Evolutionary conservation across 371 early-diverging fungal genomes (phyloP).

Genomic region (Batkoa obscura): DNA sequence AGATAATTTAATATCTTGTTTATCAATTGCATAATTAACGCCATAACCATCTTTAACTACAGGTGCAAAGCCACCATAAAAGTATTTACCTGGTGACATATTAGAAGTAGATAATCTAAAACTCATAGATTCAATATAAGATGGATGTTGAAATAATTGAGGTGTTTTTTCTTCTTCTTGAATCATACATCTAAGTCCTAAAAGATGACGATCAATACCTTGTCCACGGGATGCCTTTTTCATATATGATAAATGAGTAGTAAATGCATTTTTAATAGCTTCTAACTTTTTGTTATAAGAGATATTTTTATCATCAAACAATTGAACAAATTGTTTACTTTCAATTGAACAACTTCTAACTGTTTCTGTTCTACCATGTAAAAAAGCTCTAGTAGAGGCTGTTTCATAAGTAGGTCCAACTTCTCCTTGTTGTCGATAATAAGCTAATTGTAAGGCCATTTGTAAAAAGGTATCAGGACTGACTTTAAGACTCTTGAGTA

Average conservation of each 20-base stretch:
- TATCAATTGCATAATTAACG: slow-evolving; percentile 69
- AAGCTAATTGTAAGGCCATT: slow-evolving; percentile 59
- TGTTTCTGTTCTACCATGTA: slow-evolving; percentile 74
- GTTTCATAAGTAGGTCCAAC: slow-evolving; percentile 54
- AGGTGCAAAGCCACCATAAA: slow-evolving; percentile 66
- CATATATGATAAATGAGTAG: slow-evolving; percentile 38
- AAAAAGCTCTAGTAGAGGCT: slow-evolving; percentile 52
- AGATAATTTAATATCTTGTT: slow-evolving; percentile 55
- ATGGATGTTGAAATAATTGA: slow-evolving; percentile 42
- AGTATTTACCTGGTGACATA: slow-evolving; percentile 46
- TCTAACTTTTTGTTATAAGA: slow-evolving; percentile 25
- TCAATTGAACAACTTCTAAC: slow-evolving; percentile 48
- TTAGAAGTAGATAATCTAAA: slow-evolving; percentile 53
- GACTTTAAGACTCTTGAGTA: slow-evolving; percentile 52
- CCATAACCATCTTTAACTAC: slow-evolving; percentile 64
- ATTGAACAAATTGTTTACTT: slow-evolving; percentile 34
- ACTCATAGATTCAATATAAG: slow-evolving; percentile 31
- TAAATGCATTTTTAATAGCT: slow-evolving; percentile 35
- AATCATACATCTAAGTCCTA: slow-evolving; percentile 47
- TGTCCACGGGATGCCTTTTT: slow-evolving; percentile 33
- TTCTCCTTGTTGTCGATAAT: slow-evolving; percentile 34
- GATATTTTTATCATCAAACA: slow-evolving; percentile 21
- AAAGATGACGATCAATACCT: slow-evolving; percentile 66
- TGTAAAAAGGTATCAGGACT: slow-evolving; percentile 67
- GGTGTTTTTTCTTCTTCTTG: slow-evolving; percentile 21